These are phyloP conservation scores for Zygoascus biomembranicola DNA, from an alignment of 805 yeast species.

Conservation along the genomic window DNA sequence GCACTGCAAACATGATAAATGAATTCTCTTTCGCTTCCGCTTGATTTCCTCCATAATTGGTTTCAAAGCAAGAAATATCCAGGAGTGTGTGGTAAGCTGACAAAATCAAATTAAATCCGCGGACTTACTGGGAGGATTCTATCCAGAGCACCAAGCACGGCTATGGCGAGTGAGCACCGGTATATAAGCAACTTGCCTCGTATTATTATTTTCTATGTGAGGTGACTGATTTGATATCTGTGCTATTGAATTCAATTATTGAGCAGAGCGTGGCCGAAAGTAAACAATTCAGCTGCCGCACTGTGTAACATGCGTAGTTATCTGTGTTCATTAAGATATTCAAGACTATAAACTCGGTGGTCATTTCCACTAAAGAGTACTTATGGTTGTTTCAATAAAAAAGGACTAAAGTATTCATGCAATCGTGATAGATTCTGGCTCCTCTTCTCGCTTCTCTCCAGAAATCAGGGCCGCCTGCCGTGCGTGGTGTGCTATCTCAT, in stretches of 20 bases:
- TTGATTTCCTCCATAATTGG: neutral
- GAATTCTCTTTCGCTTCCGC: constrained; percentile 9
- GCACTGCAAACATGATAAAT: constrained; percentile 14
- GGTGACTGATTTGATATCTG: too few relatives aligned
- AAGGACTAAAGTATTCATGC: neutral
- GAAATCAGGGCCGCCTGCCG: neutral
- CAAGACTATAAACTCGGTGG: too few relatives aligned
- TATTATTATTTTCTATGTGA: neutral
- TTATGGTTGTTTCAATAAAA: too few relatives aligned
- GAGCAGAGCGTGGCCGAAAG: too few relatives aligned
- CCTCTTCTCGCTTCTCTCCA: neutral
- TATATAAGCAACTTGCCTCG: neutral
- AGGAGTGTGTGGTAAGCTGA: neutral
- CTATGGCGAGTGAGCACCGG: neutral
- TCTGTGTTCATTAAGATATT: too few relatives aligned
- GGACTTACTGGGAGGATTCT: neutral
- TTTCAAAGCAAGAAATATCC: neutral
- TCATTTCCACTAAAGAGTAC: too few relatives aligned
- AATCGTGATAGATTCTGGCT: neutral
- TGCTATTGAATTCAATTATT: too few relatives aligned
- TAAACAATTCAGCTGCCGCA: too few relatives aligned
- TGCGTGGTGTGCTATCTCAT: neutral
- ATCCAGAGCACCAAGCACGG: neutral
- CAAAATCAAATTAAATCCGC: neutral
- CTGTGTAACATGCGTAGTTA: too few relatives aligned